These are phyloP conservation scores for Amaranthus hypochondriacus DNA, from an alignment of 148 eudicot genomes.

Conservation along the genomic window DNA sequence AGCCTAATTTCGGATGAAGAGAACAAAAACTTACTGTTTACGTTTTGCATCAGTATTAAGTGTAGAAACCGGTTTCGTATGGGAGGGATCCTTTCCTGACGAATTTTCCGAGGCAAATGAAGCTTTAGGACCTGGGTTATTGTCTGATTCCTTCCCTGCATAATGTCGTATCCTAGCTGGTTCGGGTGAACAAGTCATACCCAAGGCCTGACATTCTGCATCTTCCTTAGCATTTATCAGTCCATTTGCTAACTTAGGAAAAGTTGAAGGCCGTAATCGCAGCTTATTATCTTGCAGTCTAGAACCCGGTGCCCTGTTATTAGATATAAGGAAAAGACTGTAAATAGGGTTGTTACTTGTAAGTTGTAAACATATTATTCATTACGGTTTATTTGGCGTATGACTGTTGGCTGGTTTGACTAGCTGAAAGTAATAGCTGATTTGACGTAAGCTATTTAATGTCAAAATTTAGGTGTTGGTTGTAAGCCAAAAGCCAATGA, in stretches of 20 bases:
- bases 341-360: too few species aligned
- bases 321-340: too few species aligned
- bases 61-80: conserved; percentile 35
- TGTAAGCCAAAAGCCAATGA: too few species aligned
- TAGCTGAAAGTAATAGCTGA: too few species aligned
- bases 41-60: conserved; percentile 60
- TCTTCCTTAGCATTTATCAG: conserved; percentile 19
- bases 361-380: too few species aligned
- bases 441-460: too few species aligned
- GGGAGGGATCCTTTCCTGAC: conserved; percentile 28
- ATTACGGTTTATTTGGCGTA: too few species aligned
- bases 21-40: conserved; percentile 53
- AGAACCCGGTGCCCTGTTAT: conserved; percentile 17
- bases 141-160: conserved; percentile 24
- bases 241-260: conserved; percentile 17
- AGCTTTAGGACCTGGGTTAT: conserved; percentile 21
- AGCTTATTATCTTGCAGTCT: conserved; percentile 20
- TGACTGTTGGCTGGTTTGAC: too few species aligned
- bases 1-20: not conserved
- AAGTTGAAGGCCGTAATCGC: conserved; percentile 14
- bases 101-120: conserved; percentile 30
- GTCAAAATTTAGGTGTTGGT: too few species aligned
- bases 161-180: conserved; percentile 13
- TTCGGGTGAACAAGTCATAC: conserved; percentile 26
- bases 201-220: conserved; percentile 25